phyloP scores from a whole-genome alignment of 129 eudicot genomes.

The Rutidosis leptorrhynchoides region DNA sequence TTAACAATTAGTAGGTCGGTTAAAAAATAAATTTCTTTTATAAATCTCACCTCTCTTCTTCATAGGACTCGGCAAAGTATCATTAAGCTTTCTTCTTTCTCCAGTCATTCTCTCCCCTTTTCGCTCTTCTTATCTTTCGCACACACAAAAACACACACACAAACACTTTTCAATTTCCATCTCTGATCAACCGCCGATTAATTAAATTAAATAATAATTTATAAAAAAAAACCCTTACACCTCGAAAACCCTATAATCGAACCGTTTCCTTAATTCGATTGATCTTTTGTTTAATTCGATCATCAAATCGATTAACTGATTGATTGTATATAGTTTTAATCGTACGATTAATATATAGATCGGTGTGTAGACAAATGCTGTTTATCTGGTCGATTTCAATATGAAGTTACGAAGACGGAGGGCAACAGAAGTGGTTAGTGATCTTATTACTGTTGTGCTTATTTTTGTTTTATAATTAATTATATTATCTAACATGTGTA shows the following conservation, averaged over 20 bases:
- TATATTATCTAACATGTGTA: not conserved
- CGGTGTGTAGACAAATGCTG: conserved; percentile 4
- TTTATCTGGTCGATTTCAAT: not conserved
- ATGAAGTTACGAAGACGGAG: conserved; percentile 10
- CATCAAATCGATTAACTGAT: not conserved
- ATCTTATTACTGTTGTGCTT: not conserved
- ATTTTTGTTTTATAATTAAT: not conserved
- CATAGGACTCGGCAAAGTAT: not conserved
- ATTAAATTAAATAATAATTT: not conserved
- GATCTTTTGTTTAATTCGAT: not conserved
- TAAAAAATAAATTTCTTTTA: too few relatives aligned
- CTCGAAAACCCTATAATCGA: not conserved
- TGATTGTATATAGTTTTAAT: not conserved
- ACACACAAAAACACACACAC: not conserved
- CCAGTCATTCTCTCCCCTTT: not conserved
- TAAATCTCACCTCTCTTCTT: not conserved
- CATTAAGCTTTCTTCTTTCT: not conserved
- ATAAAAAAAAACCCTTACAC: not conserved
- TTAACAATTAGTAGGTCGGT: too few relatives aligned
- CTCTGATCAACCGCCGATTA: not conserved
- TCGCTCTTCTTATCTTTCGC: not conserved
- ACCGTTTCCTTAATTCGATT: not conserved
- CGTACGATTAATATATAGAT: not conserved
- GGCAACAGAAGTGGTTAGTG: conserved; percentile 3
- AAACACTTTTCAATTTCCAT: not conserved